Evolutionary conservation across 352 stramenopile genomes (phyloP).

Genomic region (Globisporangium nodosum): DNA sequence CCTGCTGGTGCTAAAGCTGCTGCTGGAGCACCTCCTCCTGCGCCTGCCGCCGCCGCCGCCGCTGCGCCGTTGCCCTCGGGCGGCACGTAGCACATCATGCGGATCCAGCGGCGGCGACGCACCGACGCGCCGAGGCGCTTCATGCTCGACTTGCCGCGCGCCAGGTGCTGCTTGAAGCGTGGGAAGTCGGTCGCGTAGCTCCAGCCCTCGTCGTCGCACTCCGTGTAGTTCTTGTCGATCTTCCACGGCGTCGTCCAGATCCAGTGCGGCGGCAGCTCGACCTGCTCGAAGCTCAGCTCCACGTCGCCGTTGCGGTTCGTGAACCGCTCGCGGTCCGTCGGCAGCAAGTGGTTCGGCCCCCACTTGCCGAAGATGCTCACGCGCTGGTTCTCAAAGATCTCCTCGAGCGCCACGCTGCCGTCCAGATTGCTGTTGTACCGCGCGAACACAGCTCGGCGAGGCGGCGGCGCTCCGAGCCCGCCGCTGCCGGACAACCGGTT

Average conservation of each 20-base stretch:
- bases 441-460: slow-evolving; percentile 27
- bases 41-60: background rate
- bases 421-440: slow-evolving; percentile 67
- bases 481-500: slow-evolving; percentile 9
- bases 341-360: slow-evolving; percentile 78
- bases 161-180: slow-evolving; percentile 79
- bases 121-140: slow-evolving; percentile 70
- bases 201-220: slow-evolving; percentile 86
- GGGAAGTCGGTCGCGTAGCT: slow-evolving; percentile 85
- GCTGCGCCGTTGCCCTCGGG: slow-evolving; percentile 18
- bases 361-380: slow-evolving; percentile 87
- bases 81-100: slow-evolving; percentile 80
- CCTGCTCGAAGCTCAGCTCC: slow-evolving; percentile 73
- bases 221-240: slow-evolving; percentile 86
- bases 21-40: background rate
- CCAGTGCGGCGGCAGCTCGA: slow-evolving; percentile 67
- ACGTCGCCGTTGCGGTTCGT: slow-evolving; percentile 78
- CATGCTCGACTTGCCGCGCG: slow-evolving; percentile 73
- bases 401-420: slow-evolving; percentile 71
- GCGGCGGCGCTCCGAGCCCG: slow-evolving; percentile 9
- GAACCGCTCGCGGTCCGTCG: slow-evolving; percentile 74
- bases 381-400: slow-evolving; percentile 88
- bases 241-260: slow-evolving; percentile 83
- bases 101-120: slow-evolving; percentile 75
- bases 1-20: background rate